These are phyloP conservation scores for Blastocystis hominis DNA, from an alignment of 352 stramenopile species.

Conservation along the genomic window DNA sequence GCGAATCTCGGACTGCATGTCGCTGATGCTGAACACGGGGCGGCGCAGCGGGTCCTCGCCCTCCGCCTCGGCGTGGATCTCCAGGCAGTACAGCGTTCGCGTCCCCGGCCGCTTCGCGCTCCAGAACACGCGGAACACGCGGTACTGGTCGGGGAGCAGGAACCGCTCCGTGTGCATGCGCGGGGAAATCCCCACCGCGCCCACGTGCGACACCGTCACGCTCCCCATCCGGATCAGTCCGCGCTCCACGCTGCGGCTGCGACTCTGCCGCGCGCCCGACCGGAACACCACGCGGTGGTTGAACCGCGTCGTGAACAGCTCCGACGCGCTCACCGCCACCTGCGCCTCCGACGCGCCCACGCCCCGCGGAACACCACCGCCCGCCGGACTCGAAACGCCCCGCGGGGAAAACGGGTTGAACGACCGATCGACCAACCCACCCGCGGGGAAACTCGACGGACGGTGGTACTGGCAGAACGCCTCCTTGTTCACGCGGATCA, in stretches of 20 bases:
- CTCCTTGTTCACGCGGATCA: constrained; percentile 23
- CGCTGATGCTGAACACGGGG: background rate
- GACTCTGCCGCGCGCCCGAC: background rate
- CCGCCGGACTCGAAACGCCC: background rate
- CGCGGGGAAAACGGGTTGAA: background rate
- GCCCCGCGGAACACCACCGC: background rate
- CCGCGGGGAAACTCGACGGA: background rate
- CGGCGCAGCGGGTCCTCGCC: background rate
- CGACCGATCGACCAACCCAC: background rate
- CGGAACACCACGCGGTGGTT: constrained; percentile 23
- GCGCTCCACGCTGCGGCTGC: background rate
- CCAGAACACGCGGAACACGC: constrained; percentile 2
- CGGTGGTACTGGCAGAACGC: background rate
- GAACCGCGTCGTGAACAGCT: constrained; percentile 19
- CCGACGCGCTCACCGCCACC: background rate
- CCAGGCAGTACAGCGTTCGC: constrained; percentile 27
- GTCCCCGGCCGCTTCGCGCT: background rate
- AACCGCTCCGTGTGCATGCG: background rate
- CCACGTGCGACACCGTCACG: background rate
- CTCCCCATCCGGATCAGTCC: background rate
- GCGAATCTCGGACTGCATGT: background rate
- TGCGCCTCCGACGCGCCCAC: background rate
- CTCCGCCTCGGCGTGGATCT: background rate
- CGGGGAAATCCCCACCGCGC: background rate
- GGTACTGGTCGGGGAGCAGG: background rate